phyloP scores from a whole-genome alignment of 1,139 yeast genomes.

The Suhomyces chickasaworum region DNA sequence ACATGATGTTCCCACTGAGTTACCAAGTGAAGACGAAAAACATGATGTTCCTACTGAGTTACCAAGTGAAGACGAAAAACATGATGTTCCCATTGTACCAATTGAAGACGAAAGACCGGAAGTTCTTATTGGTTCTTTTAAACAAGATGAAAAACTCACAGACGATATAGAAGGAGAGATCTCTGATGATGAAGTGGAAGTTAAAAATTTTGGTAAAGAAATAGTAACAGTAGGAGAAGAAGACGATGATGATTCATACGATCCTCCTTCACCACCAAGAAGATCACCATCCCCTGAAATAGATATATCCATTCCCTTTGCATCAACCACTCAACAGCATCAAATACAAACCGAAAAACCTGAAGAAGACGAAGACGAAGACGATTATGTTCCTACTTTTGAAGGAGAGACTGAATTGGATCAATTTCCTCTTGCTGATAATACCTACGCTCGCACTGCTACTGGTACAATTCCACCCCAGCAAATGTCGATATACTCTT shows the following conservation, averaged over 20 bases:
- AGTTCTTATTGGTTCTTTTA: background rate
- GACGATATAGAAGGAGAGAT: background rate
- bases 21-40: too few species aligned
- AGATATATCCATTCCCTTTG: background rate
- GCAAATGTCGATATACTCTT: background rate
- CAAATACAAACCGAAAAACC: too few species aligned
- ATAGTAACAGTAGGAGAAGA: background rate
- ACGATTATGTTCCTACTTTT: slow-evolving; percentile 14
- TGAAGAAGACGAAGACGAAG: slow-evolving; percentile 9
- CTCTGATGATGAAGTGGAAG: background rate
- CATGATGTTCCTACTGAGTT: too few species aligned
- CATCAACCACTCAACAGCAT: background rate
- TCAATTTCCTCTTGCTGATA: background rate
- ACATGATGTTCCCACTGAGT: too few species aligned
- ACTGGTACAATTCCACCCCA: slow-evolving; percentile 9
- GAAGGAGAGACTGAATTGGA: background rate
- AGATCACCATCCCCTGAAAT: slow-evolving; percentile 8
- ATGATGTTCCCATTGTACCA: too few species aligned
- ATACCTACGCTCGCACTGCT: slow-evolving; percentile 7
- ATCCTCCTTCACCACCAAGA: slow-evolving; percentile 9
- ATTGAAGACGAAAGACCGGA: background rate
- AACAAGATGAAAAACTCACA: background rate
- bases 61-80: too few species aligned
- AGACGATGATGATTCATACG: slow-evolving; percentile 11
- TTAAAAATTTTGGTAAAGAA: too few species aligned